These are phyloP conservation scores for Flaveria ramosissima DNA, from an alignment of 129 eudicot genomes.

Conservation along the genomic window DNA sequence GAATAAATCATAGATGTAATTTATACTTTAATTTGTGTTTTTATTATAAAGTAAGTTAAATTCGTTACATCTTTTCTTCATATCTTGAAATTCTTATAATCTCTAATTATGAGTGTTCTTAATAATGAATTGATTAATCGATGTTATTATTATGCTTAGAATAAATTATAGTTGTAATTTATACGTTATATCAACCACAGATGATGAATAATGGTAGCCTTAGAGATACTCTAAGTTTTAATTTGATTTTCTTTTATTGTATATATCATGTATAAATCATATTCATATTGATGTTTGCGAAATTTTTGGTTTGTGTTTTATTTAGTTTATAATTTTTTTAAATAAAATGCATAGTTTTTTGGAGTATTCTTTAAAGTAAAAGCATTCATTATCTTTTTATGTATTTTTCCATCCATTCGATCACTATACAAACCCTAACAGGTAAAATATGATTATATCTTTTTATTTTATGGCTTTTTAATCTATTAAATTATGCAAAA, in stretches of 20 bases:
- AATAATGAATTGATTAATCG: no score
- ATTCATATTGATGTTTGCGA: background rate
- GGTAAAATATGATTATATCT: conserved; percentile 39
- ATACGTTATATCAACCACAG: no score
- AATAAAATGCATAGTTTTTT: conserved; percentile 17
- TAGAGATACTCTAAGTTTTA: no score
- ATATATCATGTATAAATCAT: no score
- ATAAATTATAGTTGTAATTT: no score
- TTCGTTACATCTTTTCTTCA: background rate
- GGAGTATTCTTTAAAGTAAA: conserved; percentile 21
- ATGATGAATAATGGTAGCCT: no score
- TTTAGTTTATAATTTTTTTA: background rate
- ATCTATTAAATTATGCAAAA: conserved; percentile 30
- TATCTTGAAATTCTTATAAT: no score
- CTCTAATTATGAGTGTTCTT: no score
- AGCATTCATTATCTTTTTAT: conserved; percentile 16
- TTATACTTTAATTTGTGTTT: background rate
- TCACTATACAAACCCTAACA: conserved; percentile 36
- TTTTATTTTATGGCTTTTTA: conserved; percentile 32
- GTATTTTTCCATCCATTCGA: conserved; percentile 17
- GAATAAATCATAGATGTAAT: background rate
- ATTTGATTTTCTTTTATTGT: no score
- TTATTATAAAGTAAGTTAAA: background rate
- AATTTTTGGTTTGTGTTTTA: background rate
- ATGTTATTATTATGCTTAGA: no score